Evolutionary conservation across 116 monocot species (phyloP).

Genomic region (Papilionanthe hybrid): DNA sequence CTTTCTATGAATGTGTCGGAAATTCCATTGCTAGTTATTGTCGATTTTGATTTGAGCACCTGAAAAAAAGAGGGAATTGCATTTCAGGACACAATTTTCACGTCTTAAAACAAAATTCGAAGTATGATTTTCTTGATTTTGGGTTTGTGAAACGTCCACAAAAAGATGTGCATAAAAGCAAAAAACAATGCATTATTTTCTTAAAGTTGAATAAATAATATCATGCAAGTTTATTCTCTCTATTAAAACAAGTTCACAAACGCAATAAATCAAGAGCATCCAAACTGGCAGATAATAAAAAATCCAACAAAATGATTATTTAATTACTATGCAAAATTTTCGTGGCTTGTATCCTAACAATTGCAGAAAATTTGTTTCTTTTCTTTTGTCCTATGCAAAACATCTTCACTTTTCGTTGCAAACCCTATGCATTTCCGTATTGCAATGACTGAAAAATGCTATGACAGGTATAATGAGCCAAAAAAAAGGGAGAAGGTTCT

Average conservation of each 20-base stretch:
- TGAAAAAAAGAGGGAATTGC: slow-evolving; percentile 13
- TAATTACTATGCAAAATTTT: not conserved
- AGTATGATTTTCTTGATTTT: not conserved
- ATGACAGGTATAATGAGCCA: not conserved
- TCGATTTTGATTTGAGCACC: slow-evolving; percentile 20
- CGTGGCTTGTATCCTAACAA: not conserved
- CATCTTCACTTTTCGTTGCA: not conserved
- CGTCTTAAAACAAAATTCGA: not conserved
- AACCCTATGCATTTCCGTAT: not conserved
- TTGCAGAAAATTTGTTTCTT: not conserved
- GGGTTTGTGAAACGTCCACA: not conserved
- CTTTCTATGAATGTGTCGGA: slow-evolving; percentile 27
- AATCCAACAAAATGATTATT: not conserved
- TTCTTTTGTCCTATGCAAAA: not conserved
- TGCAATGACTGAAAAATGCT: not conserved
- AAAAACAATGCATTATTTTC: not conserved
- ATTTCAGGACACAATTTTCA: not conserved
- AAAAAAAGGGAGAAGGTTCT: not conserved
- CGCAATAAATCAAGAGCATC: not conserved
- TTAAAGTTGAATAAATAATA: not conserved
- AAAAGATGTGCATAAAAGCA: not conserved
- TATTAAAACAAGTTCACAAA: not conserved
- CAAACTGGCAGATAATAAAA: not conserved
- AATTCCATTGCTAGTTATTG: slow-evolving; percentile 12
- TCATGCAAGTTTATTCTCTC: not conserved